Evolutionary conservation across 2,329 filamentous ascomycete species (phyloP), one percentile per base, ranked within the genome.

Genomic region (Pseudocercospora macadamiae): DNA sequence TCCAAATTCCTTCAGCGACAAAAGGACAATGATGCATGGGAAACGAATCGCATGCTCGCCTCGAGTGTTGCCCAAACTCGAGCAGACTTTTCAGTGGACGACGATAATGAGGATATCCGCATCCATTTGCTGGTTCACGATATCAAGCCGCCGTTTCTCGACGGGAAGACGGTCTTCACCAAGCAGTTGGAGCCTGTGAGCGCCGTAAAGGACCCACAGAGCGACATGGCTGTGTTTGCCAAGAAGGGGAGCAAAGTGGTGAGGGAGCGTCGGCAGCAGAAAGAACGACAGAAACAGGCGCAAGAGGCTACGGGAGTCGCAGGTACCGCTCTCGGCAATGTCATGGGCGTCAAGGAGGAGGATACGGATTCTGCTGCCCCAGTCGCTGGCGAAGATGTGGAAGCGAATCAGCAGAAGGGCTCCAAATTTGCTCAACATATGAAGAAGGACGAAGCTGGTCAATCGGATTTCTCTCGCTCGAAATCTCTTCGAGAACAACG

Each of bases 161-260:
- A 99, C 76, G 95, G 95, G 21, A 87, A 92, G 68, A 97, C 89
- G 18, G 89, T 99, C 57, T 99, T 99, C 73, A 99, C 95, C 3
- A 97, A 97, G 75, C 96, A 99, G 74, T 75, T 97, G 19, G 95
- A 99, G 59, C 96, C 95, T 0, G 90, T 99, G 1, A 91, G 93
- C 0, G 96, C 95, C 0, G 90, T 99, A 12, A 85, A 89, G 53
- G 95, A 99, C 73, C 88, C 90, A 23, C 93, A 97, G 75, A 99
- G 96, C 72, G 95, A 99, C 71, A 96, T 99, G 95, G 95, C 95
- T 1, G 93, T 99, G 1, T 97, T 97, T 69, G 96, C 92, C 77
- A 85, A 93, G 42, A 97, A 97, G 73, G 95, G 95, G 0, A 97
- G 93, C 72, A 89, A 87, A 68, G 92, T 97, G 1, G 95, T 99